phyloP scores from a whole-genome alignment of 352 stramenopile genomes.

The Globisporangium splendens region DNA sequence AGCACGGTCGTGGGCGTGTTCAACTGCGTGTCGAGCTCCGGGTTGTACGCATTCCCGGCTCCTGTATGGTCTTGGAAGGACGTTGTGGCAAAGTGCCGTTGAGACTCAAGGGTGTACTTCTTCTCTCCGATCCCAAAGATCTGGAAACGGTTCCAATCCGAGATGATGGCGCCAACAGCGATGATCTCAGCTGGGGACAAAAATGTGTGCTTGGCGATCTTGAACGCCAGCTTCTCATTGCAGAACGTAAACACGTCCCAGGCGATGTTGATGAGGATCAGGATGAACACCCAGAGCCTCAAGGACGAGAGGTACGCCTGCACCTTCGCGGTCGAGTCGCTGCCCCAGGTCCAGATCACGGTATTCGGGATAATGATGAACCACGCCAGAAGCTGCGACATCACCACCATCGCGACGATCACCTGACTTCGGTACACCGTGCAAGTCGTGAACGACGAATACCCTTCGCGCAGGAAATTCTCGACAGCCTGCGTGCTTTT shows the following conservation, averaged over 20 bases:
- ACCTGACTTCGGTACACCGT: conserved; percentile 15
- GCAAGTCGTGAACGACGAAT: too few species aligned
- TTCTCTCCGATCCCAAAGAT: conserved; percentile 3
- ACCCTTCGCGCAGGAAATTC: too few species aligned
- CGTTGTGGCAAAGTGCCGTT: conserved; percentile 13
- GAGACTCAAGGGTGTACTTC: conserved; percentile 11
- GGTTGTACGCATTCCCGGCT: conserved; percentile 20
- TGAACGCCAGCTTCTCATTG: conserved; percentile 26
- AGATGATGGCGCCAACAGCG: conserved; percentile 8
- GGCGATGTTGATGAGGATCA: conserved; percentile 26
- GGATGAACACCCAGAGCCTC: conserved; percentile 31
- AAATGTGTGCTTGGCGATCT: conserved; percentile 26
- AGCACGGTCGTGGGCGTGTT: conserved; percentile 8
- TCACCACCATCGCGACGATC: neutral
- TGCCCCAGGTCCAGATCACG: conserved; percentile 19
- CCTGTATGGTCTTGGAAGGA: conserved; percentile 17
- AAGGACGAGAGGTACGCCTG: conserved; percentile 35
- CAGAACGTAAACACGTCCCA: conserved; percentile 29
- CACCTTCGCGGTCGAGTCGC: conserved; percentile 8
- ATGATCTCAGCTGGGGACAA: conserved; percentile 29
- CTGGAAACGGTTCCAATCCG: conserved; percentile 8
- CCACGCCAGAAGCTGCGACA: conserved; percentile 18
- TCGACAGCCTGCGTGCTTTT: too few species aligned
- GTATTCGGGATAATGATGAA: conserved; percentile 31
- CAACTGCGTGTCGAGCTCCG: conserved; percentile 8